These are phyloP conservation scores for Carnegiea gigantea DNA, from an alignment of 179 eudicot species.

Conservation along the genomic window DNA sequence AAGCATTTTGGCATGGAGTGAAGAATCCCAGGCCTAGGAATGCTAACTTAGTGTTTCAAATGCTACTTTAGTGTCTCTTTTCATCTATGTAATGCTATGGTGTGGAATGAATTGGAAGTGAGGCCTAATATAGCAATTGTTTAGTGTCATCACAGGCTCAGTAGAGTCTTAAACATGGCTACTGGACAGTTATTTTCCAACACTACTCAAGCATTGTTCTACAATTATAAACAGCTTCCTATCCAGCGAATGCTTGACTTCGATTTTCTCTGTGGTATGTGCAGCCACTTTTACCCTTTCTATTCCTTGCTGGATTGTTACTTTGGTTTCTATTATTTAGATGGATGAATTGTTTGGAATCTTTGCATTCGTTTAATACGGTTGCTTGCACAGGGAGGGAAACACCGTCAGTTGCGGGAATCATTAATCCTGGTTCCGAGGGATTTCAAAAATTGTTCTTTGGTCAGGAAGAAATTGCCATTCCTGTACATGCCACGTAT, in stretches of 20 bases:
- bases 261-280: conserved; percentile 96
- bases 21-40: neutral
- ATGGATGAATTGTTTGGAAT: neutral
- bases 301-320: neutral
- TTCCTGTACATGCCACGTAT: conserved; percentile 96
- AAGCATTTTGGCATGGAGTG: neutral
- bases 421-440: conserved; percentile 94
- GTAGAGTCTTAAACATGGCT: conserved; percentile 65
- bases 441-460: conserved; percentile 97
- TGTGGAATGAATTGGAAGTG: neutral
- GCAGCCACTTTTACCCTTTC: neutral
- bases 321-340: neutral
- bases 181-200: conserved; percentile 93
- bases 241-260: conserved; percentile 99
- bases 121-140: neutral
- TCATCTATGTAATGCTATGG: neutral
- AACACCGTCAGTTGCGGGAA: conserved; percentile 99
- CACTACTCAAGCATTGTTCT: conserved; percentile 95
- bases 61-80: neutral
- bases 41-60: neutral
- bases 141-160: conserved; percentile 31
- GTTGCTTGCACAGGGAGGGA: conserved; percentile 65
- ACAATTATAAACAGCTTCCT: conserved; percentile 96
- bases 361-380: neutral
- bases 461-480: conserved; percentile 99